Percentiles rank a stretch among this genome's conserved stretches.
Evolutionary conservation across 2,329 filamentous ascomycete species (phyloP).

Genomic region (Tolypocladium endophyticum): DNA sequence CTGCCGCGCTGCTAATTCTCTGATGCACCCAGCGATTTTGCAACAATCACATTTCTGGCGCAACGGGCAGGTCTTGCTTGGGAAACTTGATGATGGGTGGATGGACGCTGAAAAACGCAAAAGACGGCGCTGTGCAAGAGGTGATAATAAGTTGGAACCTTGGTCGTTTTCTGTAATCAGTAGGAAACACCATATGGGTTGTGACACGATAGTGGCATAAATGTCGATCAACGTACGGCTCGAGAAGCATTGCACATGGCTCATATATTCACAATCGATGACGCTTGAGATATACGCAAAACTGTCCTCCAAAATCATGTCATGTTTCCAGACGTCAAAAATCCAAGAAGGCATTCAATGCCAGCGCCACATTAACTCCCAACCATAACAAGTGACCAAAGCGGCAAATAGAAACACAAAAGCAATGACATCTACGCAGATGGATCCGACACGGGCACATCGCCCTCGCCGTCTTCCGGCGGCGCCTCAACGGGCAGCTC

Average conservation of each 20-base stretch:
- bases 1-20: neutral
- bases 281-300: neutral
- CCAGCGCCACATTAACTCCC: conserved; percentile 3
- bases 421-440: conserved; percentile 14
- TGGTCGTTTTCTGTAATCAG: neutral
- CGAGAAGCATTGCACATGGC: neutral
- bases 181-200: neutral
- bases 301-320: neutral
- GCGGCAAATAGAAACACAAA: neutral
- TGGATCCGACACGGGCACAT: conserved; percentile 33
- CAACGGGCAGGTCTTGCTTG: conserved; percentile 2
- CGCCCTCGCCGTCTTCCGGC: conserved; percentile 24
- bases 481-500: conserved; percentile 53
- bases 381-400: neutral
- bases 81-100: conserved; percentile 1
- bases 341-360: neutral
- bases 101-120: neutral
- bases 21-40: neutral
- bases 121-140: conserved; percentile 1
- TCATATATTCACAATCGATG: neutral
- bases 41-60: conserved; percentile 2
- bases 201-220: neutral
- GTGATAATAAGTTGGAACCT: conserved; percentile 2
- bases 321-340: neutral
- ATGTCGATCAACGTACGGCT: neutral